These are phyloP conservation scores for Bifiguratus adelaidae DNA, from an alignment of 192 early-diverging fungal species.

Conservation along the genomic window DNA sequence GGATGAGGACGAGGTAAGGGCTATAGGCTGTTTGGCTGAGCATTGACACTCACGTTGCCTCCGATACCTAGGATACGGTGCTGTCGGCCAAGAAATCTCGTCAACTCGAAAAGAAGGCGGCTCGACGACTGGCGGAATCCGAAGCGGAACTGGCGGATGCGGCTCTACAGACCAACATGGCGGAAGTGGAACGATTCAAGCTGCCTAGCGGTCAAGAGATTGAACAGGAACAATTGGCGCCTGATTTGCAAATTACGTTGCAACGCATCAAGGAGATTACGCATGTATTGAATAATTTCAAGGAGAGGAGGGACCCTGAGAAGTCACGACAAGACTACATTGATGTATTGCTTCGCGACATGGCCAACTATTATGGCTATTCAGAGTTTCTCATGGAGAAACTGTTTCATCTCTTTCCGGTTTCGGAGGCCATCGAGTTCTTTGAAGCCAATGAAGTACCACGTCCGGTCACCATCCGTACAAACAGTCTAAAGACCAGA, in stretches of 20 bases:
- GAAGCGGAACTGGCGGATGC: conserved; percentile 63
- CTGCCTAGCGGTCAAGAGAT: conserved; percentile 56
- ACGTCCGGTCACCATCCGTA: conserved; percentile 90
- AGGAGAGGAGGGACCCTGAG: conserved; percentile 63
- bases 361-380: conserved; percentile 92
- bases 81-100: conserved; percentile 28
- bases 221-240: conserved; percentile 46
- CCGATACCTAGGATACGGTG: conserved; percentile 27
- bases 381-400: conserved; percentile 86
- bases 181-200: conserved; percentile 52
- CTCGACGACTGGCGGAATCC: conserved; percentile 48
- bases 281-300: conserved; percentile 84
- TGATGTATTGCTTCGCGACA: conserved; percentile 78
- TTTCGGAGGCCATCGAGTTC: conserved; percentile 91
- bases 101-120: conserved; percentile 59
- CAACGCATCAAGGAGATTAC: conserved; percentile 88
- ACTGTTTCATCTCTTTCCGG: conserved; percentile 83
- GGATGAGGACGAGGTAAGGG: conserved; percentile 17
- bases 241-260: conserved; percentile 66
- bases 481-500: conserved; percentile 92
- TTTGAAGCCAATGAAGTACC: conserved; percentile 98
- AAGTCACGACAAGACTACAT: conserved; percentile 79
- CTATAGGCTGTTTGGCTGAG: conserved; percentile 1
- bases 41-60: background rate
- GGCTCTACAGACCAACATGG: conserved; percentile 69